Percentiles rank a stretch among this genome's conserved stretches.
These are phyloP conservation scores for Populus hybrid DNA, from an alignment of 441 rosid genomes.

Conservation along the genomic window DNA sequence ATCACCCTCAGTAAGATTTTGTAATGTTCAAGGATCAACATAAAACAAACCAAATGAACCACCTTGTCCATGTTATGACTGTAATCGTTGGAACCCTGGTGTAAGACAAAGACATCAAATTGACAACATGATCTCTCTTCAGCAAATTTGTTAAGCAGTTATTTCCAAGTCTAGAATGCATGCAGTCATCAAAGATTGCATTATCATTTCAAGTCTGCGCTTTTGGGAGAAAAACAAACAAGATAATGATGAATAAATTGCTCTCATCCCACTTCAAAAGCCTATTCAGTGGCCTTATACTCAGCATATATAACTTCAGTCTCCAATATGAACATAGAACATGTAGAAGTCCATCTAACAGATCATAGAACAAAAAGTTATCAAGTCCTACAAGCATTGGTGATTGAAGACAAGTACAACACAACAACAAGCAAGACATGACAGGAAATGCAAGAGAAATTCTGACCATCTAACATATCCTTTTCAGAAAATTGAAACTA, in stretches of 20 bases:
- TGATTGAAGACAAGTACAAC: neutral
- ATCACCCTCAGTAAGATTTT: neutral
- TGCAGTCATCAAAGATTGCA: neutral
- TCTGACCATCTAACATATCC: slow-evolving; percentile 6
- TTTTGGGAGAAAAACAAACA: neutral
- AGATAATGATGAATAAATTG: neutral
- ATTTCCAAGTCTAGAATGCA: neutral
- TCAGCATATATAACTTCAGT: neutral
- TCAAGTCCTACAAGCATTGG: slow-evolving; percentile 3
- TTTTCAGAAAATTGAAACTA: neutral
- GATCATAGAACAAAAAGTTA: neutral
- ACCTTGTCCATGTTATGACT: neutral
- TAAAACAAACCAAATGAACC: neutral
- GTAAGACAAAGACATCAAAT: neutral
- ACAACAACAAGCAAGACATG: slow-evolving; percentile 6
- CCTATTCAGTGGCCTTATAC: neutral
- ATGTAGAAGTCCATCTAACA: slow-evolving; percentile 1
- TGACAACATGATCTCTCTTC: neutral
- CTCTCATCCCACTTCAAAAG: neutral
- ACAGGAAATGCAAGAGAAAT: slow-evolving; percentile 1
- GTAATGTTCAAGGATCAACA: neutral
- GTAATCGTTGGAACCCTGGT: neutral
- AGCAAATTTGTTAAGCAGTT: neutral
- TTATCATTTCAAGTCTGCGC: neutral
- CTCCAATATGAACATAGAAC: neutral